Base-by-base conservation (phyloP, 2,329 filamentous ascomycete genomes). In the Dactylonectria estremocensis region DNA sequence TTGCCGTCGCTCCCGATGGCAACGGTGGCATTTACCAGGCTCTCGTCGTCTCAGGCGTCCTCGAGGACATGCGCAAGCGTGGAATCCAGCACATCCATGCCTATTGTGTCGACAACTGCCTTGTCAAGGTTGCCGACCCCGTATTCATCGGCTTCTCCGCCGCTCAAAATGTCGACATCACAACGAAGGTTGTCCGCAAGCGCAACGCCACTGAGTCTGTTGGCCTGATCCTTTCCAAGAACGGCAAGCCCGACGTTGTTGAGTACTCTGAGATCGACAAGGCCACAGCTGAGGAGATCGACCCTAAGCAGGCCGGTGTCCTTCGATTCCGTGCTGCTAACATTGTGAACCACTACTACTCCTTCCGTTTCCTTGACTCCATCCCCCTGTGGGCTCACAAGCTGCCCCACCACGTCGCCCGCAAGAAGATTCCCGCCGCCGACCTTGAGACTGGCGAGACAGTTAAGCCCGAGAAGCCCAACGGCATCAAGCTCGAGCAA, bases 301-400 rank as follows among this genome's bases (percentile, higher is more conserved):
- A 99, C 79, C 83, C 92, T 61, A 93, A 93, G 82, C 91, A 97
- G 77, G 86, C 90, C 3, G 91, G 90, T 65, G 87, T 98, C 61
- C 91, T 99, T 79, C 97, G 95, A 83, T 98, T 97, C 91, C 93
- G 96, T 69, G 95, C 96, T 65, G 96, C 95, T 78, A 99, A 99
- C 86, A 99, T 99, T 76, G 96, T 99, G 84, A 99, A 99, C 88
- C 96, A 99, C 88, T 99, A 98, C 89, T 99, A 99, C 86, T 97
- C 94, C 53, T 95, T 95, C 87, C 85, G 89, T 74, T 98, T 98
- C 88, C 89, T 99, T 55, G 93, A 97, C 81, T 92, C 90, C 71
- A 97, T 98, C 75, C 95, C 96, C 65, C 85, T 90, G 75, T 98
- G 94, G 93, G 91, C 90, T 18, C 88, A 95, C 84, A 90, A 92